Conservation (phyloP, 257 asterid genomes). For the Solanum arcanum region DNA sequence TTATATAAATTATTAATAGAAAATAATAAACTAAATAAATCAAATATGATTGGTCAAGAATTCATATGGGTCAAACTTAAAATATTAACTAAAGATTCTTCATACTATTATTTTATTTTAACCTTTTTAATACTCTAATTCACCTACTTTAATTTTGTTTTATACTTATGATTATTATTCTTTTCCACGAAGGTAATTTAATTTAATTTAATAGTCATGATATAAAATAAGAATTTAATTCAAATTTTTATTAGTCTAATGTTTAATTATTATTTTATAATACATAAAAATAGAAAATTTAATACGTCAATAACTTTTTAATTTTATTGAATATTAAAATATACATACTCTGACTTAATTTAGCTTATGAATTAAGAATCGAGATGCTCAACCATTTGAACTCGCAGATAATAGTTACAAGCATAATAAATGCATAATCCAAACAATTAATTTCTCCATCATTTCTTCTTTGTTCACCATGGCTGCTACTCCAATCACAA, state of each 20-base stretch:
- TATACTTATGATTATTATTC: too few relatives aligned
- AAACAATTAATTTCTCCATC: not conserved
- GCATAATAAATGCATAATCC: not conserved
- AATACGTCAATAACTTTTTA: too few relatives aligned
- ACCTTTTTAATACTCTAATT: not conserved
- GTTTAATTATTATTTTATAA: too few relatives aligned
- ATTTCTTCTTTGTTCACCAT: constrained; percentile 11
- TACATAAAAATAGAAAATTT: too few relatives aligned
- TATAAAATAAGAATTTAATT: too few relatives aligned
- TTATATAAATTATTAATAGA: not conserved
- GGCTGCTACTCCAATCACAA: constrained; percentile 20
- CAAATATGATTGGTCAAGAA: not conserved
- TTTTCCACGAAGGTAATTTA: not conserved
- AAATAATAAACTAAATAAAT: not conserved
- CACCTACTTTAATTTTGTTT: not conserved
- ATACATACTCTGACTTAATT: not conserved
- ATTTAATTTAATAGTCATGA: too few relatives aligned
- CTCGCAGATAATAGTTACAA: not conserved
- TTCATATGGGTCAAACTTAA: not conserved
- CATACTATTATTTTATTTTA: not conserved
- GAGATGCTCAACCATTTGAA: too few relatives aligned
- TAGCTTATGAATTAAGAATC: not conserved
- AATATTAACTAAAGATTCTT: not conserved
- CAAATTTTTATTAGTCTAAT: too few relatives aligned
- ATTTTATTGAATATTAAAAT: too few relatives aligned